These are phyloP conservation scores for Asterophora parasitica DNA, from an alignment of 768 basidiomycete species.

Conservation along the genomic window DNA sequence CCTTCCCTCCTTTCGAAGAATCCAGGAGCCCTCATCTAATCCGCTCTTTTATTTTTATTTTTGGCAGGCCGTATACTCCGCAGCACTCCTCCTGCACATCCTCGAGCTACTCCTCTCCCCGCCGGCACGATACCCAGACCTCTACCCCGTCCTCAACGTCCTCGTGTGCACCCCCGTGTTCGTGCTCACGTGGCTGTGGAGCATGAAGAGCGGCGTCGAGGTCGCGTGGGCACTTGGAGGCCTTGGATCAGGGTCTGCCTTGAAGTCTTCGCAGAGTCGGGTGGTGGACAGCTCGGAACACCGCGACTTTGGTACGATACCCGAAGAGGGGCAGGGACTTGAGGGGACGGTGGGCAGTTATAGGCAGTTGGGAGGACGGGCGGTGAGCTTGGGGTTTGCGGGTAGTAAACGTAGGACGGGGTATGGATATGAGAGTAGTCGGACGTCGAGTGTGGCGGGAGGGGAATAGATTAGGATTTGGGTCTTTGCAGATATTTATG, in stretches of 20 bases:
- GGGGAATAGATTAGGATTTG: constrained; percentile 5
- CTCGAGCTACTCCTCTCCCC: constrained; percentile 59
- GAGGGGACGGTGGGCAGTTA: constrained; percentile 10
- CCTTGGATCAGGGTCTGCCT: constrained; percentile 22
- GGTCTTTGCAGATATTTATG: constrained; percentile 5
- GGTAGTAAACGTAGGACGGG: constrained; percentile 1
- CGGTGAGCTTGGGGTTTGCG: constrained; percentile 18
- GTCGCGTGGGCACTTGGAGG: constrained; percentile 77
- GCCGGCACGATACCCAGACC: constrained; percentile 76
- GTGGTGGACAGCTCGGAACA: constrained; percentile 7
- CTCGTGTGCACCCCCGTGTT: constrained; percentile 80
- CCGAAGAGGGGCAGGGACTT: no score
- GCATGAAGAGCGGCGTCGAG: constrained; percentile 74
- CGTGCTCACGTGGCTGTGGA: constrained; percentile 83
- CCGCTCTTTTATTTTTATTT: no score
- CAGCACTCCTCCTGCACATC: constrained; percentile 53
- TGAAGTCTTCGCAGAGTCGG: constrained; percentile 9
- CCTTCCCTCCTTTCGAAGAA: no score
- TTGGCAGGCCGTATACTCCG: constrained; percentile 54
- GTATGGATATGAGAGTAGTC: constrained; percentile 8
- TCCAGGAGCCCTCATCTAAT: no score
- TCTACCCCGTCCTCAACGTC: constrained; percentile 83
- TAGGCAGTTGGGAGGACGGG: constrained; percentile 19
- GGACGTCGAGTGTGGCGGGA: constrained; percentile 10
- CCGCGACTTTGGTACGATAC: background rate